A percentile compares a stretch with the other conserved stretches of the same genome.
Evolutionary conservation across 2,329 filamentous ascomycete genomes (phyloP).

Genomic region (Neofusicoccum umdonicola): DNA sequence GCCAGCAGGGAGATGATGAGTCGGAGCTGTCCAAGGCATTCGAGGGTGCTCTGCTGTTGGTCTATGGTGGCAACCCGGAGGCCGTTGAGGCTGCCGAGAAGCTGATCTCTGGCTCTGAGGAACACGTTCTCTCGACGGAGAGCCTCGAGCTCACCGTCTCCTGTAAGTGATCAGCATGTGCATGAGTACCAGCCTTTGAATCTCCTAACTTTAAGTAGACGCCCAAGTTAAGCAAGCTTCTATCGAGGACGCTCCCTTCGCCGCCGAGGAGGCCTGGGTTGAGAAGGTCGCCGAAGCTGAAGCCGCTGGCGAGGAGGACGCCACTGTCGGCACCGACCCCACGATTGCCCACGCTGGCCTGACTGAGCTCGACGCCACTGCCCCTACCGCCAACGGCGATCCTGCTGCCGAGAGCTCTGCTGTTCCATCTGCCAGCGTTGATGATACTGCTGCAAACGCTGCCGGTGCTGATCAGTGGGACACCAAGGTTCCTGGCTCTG

Average conservation of each 20-base stretch:
- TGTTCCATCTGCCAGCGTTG: conserved; percentile 40
- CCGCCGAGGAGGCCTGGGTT: conserved; percentile 50
- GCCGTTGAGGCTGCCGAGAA: conserved; percentile 75
- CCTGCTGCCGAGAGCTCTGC: conserved; percentile 28
- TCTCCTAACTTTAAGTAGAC: conserved; percentile 40
- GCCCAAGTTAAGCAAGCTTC: conserved; percentile 57
- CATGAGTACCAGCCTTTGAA: neutral
- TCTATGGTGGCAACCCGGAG: conserved; percentile 74
- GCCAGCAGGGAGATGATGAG: conserved; percentile 69
- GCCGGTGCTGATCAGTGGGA: conserved; percentile 70
- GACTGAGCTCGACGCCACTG: conserved; percentile 59
- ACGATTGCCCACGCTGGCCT: conserved; percentile 65
- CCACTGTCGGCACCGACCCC: conserved; percentile 57
- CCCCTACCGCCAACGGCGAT: conserved; percentile 30
- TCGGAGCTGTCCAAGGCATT: conserved; percentile 76
- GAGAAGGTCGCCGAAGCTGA: conserved; percentile 48
- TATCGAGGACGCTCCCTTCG: conserved; percentile 52
- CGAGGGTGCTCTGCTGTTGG: conserved; percentile 73
- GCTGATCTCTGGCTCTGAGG: conserved; percentile 69
- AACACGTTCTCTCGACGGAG: conserved; percentile 63
- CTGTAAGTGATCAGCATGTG: conserved; percentile 55
- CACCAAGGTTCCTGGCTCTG: conserved; percentile 46
- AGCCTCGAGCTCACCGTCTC: conserved; percentile 66
- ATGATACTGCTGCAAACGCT: conserved; percentile 43
- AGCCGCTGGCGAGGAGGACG: conserved; percentile 32